Evolutionary conservation across 2,329 filamentous ascomycete genomes (phyloP).

Genomic region (Ceratocystis lukuohia): DNA sequence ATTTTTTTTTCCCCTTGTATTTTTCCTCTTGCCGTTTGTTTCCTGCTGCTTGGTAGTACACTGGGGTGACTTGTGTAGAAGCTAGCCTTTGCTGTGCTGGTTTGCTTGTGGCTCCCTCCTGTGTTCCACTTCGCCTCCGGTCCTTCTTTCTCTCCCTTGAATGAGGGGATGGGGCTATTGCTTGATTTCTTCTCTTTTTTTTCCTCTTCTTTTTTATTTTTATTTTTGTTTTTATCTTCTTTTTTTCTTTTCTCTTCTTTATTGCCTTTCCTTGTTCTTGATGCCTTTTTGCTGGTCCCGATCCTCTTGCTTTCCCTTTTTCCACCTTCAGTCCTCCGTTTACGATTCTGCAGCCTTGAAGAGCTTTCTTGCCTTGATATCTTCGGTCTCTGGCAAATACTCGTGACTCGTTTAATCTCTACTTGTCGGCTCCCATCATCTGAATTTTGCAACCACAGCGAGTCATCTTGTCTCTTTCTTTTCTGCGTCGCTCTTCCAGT

Average conservation of each 20-base stretch:
- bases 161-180: conserved; percentile 5
- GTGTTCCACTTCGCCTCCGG: conserved; percentile 5
- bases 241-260: not conserved
- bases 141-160: conserved; percentile 19
- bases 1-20: not conserved
- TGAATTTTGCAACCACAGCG: not conserved
- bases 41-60: not conserved
- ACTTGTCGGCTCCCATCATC: not conserved
- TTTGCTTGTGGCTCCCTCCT: not conserved
- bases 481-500: not conserved
- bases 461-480: not conserved
- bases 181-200: not conserved
- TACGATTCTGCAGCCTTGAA: not conserved
- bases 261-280: not conserved
- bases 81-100: not conserved
- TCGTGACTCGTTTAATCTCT: not conserved
- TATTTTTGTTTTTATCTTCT: not conserved
- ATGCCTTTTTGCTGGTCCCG: not conserved
- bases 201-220: not conserved
- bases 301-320: conserved; percentile 3
- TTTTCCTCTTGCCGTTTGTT: conserved; percentile 16
- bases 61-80: not conserved
- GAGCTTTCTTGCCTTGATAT: not conserved
- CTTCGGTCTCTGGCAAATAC: not conserved
- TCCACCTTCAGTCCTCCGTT: not conserved